Conservation (phyloP, 495 filamentous ascomycete genomes). For the Penicillium chermesinum region DNA sequence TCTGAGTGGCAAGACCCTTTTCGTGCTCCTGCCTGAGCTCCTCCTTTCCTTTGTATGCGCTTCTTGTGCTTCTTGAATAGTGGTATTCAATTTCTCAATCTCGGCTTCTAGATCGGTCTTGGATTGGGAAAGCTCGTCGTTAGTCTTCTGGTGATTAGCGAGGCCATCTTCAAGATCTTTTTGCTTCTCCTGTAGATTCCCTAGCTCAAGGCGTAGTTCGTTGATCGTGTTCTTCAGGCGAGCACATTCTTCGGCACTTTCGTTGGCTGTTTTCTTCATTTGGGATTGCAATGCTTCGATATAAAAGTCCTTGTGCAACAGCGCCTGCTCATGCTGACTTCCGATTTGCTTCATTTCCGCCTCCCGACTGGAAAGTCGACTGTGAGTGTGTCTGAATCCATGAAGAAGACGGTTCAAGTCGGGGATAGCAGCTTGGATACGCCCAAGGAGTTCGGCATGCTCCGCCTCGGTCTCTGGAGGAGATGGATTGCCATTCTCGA, state of each 20-base stretch:
- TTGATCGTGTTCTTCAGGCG: conserved; percentile 45
- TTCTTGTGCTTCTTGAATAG: conserved; percentile 38
- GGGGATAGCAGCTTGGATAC: conserved; percentile 46
- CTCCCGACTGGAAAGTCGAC: conserved; percentile 39
- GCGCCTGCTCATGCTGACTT: conserved; percentile 41
- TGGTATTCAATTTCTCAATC: conserved; percentile 46
- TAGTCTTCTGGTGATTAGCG: conserved; percentile 34
- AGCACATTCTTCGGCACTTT: conserved; percentile 45
- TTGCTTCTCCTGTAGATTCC: conserved; percentile 51
- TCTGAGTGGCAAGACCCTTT: conserved; percentile 35
- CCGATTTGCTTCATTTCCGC: conserved; percentile 43
- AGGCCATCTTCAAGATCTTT: conserved; percentile 45
- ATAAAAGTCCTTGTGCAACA: conserved; percentile 50
- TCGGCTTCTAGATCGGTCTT: conserved; percentile 46
- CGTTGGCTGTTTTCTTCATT: conserved; percentile 47
- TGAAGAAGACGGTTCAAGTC: conserved; percentile 45
- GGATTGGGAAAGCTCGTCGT: conserved; percentile 34
- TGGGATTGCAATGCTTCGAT: conserved; percentile 49
- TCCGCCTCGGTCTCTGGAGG: conserved; percentile 34
- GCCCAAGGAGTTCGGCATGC: conserved; percentile 40
- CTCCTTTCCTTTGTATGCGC: conserved; percentile 34
- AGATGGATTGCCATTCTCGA: conserved; percentile 28
- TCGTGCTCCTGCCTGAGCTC: conserved; percentile 37
- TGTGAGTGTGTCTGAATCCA: conserved; percentile 43
- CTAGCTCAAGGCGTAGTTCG: conserved; percentile 51